These are phyloP conservation scores for Ceratocystiopsis sp. DNA, from an alignment of 2,329 filamentous ascomycete genomes.

Conservation along the genomic window DNA sequence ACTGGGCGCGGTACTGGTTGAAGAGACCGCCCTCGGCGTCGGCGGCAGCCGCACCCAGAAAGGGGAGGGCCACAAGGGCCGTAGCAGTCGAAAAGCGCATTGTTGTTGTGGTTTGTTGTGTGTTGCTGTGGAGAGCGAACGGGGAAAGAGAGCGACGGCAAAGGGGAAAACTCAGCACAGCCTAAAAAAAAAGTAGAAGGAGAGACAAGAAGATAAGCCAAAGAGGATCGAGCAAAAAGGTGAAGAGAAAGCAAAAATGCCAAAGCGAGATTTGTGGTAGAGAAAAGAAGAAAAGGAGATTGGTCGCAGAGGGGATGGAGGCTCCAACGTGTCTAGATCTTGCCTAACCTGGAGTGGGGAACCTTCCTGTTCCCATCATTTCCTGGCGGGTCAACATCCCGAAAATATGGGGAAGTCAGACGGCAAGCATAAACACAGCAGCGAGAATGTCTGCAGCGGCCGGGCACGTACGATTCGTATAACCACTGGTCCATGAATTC, in stretches of 20 bases:
- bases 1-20: constrained; percentile 43
- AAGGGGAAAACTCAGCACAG: not conserved
- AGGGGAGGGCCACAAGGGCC: constrained; percentile 35
- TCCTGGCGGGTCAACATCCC: too few species aligned
- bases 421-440: too few species aligned
- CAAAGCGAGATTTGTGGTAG: not conserved
- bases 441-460: too few species aligned
- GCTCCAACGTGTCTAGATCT: too few species aligned
- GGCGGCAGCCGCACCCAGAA: constrained; percentile 31
- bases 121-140: not conserved
- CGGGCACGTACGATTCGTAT: too few species aligned
- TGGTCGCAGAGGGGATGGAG: too few species aligned
- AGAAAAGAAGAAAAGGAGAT: not conserved
- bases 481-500: too few species aligned
- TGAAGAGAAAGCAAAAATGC: not conserved
- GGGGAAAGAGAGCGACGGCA: not conserved
- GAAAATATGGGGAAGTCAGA: too few species aligned
- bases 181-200: not conserved
- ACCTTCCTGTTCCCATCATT: too few species aligned
- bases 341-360: too few species aligned
- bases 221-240: too few species aligned
- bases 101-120: constrained; percentile 9
- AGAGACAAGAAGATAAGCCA: not conserved
- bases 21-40: constrained; percentile 23
- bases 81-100: constrained; percentile 42